Base-by-base conservation (phyloP, 495 filamentous ascomycete species). In the Penicillium ucsense region DNA sequence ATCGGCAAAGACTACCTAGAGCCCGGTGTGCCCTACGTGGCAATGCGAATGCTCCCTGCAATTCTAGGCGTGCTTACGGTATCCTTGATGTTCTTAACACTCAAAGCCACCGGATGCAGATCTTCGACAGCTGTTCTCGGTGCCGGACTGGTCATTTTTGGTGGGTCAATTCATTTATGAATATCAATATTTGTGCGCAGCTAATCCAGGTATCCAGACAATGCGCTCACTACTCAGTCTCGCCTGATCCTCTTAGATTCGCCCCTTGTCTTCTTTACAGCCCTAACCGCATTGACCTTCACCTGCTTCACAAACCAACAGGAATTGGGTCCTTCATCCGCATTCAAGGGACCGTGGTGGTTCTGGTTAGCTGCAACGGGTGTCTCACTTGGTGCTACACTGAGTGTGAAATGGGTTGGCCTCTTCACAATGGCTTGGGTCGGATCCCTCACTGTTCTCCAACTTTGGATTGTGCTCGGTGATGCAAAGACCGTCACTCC, bases 391-490 rank as follows among this genome's bases (percentile, higher is more conserved):
- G 92, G 92, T 52, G 87, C 90, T 37, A 98, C 92, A 1, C 77
- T 88, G 48, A 96, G 91, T 67, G 87, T 96, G 48, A 98, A 98
- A 74, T 98, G 92, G 92, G 92, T 98, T 60, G 92, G 92, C 33
- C 74, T 98, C 39, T 97, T 97, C 73, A 98, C 92, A 38, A 96
- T 96, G 64, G 92, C 91, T 20, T 98, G 92, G 92, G 89, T 98
- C 60, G 92, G 92, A 41, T 81, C 76, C 60, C 78, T 98, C 68
- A 98, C 92, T 11, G 63, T 88, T 39, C 70, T 97, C 11, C 92
- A 98, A 69, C 73, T 98, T 31, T 98, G 92, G 92, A 81, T 94
- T 50, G 67, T 98, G 38, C 82, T 96, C 35, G 92, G 91, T 43
- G 94, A 97, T 62, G 72, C 80, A 33, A 88, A 80, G 63, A 86